Evolutionary conservation across 257 asterid genomes (phyloP).

Genomic region (Solanum tarijense): DNA sequence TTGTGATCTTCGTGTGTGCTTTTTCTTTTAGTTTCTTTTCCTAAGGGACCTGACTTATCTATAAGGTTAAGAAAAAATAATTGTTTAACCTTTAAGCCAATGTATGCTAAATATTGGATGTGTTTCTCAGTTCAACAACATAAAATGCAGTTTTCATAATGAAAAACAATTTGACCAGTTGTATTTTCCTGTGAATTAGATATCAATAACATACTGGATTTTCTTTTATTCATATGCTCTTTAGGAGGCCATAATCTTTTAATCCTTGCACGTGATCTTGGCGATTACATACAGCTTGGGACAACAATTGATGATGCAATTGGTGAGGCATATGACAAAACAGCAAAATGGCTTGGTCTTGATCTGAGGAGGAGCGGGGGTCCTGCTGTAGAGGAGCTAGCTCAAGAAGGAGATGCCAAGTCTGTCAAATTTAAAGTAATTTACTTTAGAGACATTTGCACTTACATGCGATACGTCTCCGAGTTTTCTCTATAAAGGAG

Average conservation of each 20-base stretch:
- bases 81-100: background rate
- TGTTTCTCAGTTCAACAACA: background rate
- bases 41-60: background rate
- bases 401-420: constrained; percentile 74
- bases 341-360: constrained; percentile 99
- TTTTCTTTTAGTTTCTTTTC: background rate
- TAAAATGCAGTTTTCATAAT: background rate
- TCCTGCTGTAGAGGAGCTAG: constrained; percentile 93
- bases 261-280: constrained; percentile 90
- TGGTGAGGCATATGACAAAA: constrained; percentile 98
- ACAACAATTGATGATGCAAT: constrained; percentile 93
- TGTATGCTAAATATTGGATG: background rate
- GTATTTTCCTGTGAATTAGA: background rate
- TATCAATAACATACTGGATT: constrained; percentile 1
- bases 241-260: constrained; percentile 96
- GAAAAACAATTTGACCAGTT: background rate
- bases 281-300: constrained; percentile 90
- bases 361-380: constrained; percentile 98
- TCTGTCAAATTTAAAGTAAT: constrained; percentile 61
- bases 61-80: background rate
- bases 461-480: background rate
- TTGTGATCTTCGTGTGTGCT: background rate
- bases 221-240: constrained; percentile 4
- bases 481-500: background rate
- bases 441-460: constrained; percentile 9